phyloP scores from a whole-genome alignment of 148 eudicot genomes.

The Suaeda aralocaspica region DNA sequence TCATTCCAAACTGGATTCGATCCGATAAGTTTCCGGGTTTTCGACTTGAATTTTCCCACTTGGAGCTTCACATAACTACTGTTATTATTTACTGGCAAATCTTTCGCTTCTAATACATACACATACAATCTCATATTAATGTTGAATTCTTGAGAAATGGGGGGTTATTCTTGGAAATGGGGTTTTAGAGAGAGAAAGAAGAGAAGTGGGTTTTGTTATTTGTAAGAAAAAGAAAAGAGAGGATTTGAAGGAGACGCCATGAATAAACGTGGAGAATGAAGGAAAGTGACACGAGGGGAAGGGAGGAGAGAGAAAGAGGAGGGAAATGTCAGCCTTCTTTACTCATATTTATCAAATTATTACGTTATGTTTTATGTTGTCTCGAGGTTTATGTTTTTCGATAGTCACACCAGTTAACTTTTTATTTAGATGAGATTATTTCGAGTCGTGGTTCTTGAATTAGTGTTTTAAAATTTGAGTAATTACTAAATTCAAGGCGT shows the following conservation, averaged over 20 bases:
- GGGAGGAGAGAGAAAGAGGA: not conserved
- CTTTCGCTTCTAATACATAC: constrained; percentile 63
- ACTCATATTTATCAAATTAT: not conserved
- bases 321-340: constrained; percentile 3
- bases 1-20: constrained; percentile 83
- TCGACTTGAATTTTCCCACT: constrained; percentile 68
- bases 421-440: no score
- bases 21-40: constrained; percentile 47
- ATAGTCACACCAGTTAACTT: no score
- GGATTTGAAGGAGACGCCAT: constrained; percentile 21
- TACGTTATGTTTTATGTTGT: no score
- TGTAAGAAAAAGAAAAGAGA: constrained; percentile 15
- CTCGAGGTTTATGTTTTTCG: no score
- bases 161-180: not conserved
- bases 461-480: no score
- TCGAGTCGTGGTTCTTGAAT: no score
- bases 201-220: constrained; percentile 20
- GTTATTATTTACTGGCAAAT: constrained; percentile 37
- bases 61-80: constrained; percentile 62
- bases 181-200: constrained; percentile 8
- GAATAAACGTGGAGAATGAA: constrained; percentile 40
- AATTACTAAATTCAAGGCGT: no score
- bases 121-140: constrained; percentile 58
- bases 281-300: constrained; percentile 44
- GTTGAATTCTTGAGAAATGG: not conserved